Percentiles rank a stretch among this genome's conserved stretches.
These are phyloP conservation scores for Abelmoschus esculentus DNA, from an alignment of 345 rosid species.

Conservation along the genomic window DNA sequence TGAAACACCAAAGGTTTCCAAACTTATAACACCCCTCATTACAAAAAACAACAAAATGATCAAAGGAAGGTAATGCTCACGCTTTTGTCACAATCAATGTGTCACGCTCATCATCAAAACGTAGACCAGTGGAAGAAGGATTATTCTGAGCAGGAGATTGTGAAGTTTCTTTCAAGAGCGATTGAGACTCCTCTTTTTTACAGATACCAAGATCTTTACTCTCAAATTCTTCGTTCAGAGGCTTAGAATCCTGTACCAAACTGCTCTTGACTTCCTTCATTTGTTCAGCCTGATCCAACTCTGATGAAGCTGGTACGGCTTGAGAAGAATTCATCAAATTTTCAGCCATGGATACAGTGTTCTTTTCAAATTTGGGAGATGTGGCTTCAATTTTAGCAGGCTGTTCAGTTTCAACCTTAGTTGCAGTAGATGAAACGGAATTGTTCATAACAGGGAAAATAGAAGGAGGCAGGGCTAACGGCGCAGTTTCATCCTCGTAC, in stretches of 20 bases:
- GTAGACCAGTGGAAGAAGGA: conserved; percentile 23
- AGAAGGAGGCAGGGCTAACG: conserved; percentile 19
- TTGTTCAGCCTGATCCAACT: conserved; percentile 10
- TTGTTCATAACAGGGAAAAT: conserved; percentile 32
- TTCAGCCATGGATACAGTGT: conserved; percentile 30
- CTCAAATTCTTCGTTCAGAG: conserved; percentile 34
- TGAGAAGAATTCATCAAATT: conserved; percentile 24
- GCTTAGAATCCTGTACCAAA: conserved; percentile 30
- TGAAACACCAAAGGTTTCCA: conserved; percentile 13
- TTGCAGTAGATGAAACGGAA: conserved; percentile 35
- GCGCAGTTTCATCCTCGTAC: conserved; percentile 60
- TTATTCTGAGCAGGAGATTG: conserved; percentile 4
- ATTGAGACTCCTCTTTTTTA: conserved; percentile 42
- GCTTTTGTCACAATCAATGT: conserved; percentile 31
- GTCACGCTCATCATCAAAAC: conserved; percentile 46
- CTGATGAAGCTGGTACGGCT: conserved; percentile 7
- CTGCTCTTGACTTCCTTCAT: conserved; percentile 21
- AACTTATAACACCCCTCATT: neutral
- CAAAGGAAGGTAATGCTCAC: conserved; percentile 31
- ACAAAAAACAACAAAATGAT: neutral
- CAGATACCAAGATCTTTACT: conserved; percentile 26
- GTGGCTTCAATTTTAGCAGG: conserved; percentile 36
- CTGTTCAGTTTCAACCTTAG: conserved; percentile 53
- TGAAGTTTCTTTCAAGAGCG: conserved; percentile 52
- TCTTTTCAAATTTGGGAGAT: conserved; percentile 36